Evolutionary conservation across 2,329 filamentous ascomycete genomes (phyloP), one percentile per base, ranked within the genome.

Genomic region (Fusarium chuoi): DNA sequence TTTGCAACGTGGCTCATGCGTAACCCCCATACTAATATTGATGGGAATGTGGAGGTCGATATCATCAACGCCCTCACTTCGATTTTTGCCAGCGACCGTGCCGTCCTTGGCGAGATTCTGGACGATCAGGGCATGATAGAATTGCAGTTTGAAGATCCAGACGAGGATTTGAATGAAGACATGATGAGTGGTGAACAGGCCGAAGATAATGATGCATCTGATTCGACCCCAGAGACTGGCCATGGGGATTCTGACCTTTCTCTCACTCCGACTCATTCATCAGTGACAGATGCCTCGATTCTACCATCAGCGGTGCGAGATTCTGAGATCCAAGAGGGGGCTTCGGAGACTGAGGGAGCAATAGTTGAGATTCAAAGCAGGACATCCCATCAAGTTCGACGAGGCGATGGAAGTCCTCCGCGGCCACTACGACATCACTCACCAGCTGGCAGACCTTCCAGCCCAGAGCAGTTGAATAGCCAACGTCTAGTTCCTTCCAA

Each of bases 51-150:
- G 9, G 65, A 73, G n/a, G 6, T 35, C 15, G 63, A 70, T 17
- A 33, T 38, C 12, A 41, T 74, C 6, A 67, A 60, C 8, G 61
- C 56, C 13, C n/a, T 74, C 8, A 73, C 71, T 22, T 63, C 72
- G 5, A 71, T 75, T 13, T 67, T 75, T 44, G 70, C 72, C 2
- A 61, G 46, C 36, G 55, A 70, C 4, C 42, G 14, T 45, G 66
- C 17, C 5, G 65, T 60, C 18, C 56, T 75, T 6, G 71, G 35
- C 8, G 59, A 72, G 1, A 46, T 75, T 18, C 59, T 75, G 3
- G 68, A 75, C 2, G 59, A 75, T 20, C 73, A 71, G 22, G 73
- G 73, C 4, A 71, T 75, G 20, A 28, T 75, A 58, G 39, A 65
- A 13, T 36, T 75, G 33, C 9, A 56, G 9, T 67, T 71, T 6